These are phyloP conservation scores for Fusarium devonianum DNA, from an alignment of 2,329 filamentous ascomycete genomes.

Conservation along the genomic window DNA sequence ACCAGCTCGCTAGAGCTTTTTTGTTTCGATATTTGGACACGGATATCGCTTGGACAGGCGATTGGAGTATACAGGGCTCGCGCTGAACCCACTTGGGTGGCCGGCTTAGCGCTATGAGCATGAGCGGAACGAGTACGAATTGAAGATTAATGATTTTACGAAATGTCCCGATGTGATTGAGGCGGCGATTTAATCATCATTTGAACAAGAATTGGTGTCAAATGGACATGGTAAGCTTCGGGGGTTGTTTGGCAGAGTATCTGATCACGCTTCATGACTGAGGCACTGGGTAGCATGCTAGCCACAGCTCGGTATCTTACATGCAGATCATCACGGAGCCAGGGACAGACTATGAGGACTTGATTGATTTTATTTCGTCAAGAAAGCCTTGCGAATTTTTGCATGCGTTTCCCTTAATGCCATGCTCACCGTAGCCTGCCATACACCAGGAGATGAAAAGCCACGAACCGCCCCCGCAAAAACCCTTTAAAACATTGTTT, in stretches of 20 bases:
- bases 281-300: too few species aligned
- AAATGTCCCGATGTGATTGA: too few species aligned
- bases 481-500: conserved; percentile 41
- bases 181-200: too few species aligned
- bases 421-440: conserved; percentile 50
- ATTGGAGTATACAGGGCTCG: neutral
- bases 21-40: neutral
- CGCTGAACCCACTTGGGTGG: neutral
- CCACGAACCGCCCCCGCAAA: conserved; percentile 47
- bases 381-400: conserved; percentile 48
- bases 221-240: too few species aligned
- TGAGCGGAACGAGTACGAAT: too few species aligned
- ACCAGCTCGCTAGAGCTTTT: neutral
- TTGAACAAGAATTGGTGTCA: too few species aligned
- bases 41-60: neutral
- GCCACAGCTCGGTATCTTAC: too few species aligned
- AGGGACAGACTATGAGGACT: conserved; percentile 37
- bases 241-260: too few species aligned
- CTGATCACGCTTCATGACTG: too few species aligned
- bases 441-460: conserved; percentile 52
- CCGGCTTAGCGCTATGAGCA: neutral
- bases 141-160: too few species aligned
- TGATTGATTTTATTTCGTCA: conserved; percentile 50
- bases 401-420: conserved; percentile 51
- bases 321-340: conserved; percentile 2